These are phyloP conservation scores for Solanum pennellii DNA, from an alignment of 257 asterid genomes.

Conservation along the genomic window DNA sequence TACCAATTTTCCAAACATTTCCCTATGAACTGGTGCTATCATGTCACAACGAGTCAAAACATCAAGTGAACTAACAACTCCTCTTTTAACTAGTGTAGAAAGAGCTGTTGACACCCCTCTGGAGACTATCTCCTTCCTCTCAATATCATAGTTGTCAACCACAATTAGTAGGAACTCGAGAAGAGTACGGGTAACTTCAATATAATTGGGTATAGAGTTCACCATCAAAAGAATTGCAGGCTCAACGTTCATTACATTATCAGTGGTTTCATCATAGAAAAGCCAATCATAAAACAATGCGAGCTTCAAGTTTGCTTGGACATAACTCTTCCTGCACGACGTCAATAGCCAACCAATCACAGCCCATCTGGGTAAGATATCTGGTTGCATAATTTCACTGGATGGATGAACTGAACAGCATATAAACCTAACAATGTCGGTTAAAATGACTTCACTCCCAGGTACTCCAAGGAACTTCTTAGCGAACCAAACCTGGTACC, in stretches of 20 bases:
- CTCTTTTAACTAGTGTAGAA: constrained; percentile 27
- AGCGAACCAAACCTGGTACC: constrained; percentile 68
- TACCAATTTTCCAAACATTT: constrained; percentile 39
- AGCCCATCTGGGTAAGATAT: constrained; percentile 74
- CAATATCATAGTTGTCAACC: constrained; percentile 58
- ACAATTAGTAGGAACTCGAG: constrained; percentile 55
- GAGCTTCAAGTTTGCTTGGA: constrained; percentile 71
- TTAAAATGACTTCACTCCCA: constrained; percentile 33
- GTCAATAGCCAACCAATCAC: constrained; percentile 65
- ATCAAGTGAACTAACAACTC: constrained; percentile 51
- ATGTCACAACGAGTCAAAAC: constrained; percentile 33
- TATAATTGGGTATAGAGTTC: constrained; percentile 49
- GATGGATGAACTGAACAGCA: constrained; percentile 75
- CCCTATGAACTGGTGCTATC: constrained; percentile 52
- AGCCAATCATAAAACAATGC: constrained; percentile 87
- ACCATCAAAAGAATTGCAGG: constrained; percentile 69
- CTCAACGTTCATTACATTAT: constrained; percentile 61
- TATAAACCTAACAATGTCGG: constrained; percentile 70
- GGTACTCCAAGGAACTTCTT: constrained; percentile 46
- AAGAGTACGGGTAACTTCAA: constrained; percentile 60
- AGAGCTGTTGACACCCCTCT: constrained; percentile 51
- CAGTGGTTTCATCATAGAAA: constrained; percentile 59
- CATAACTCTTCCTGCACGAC: constrained; percentile 30
- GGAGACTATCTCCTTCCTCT: constrained; percentile 47
- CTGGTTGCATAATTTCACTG: constrained; percentile 46